These are phyloP conservation scores for Ceratocystis eucalypticola DNA, from an alignment of 2,329 filamentous ascomycete genomes.

Conservation along the genomic window DNA sequence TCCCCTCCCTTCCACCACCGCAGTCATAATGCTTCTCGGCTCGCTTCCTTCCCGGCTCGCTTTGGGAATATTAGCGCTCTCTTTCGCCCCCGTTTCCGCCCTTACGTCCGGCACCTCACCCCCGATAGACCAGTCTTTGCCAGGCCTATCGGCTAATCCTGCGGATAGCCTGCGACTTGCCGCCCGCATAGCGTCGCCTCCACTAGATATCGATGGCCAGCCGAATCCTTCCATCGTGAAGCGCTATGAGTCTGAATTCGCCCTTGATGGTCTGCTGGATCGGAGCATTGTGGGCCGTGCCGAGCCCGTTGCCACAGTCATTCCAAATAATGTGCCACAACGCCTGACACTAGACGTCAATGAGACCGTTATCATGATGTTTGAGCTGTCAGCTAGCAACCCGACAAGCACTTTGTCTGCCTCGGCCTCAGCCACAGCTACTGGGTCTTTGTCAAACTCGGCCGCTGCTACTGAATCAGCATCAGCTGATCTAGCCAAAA, in stretches of 20 bases:
- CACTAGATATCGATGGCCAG: background rate
- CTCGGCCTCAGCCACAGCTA: background rate
- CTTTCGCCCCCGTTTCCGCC: background rate
- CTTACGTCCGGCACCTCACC: background rate
- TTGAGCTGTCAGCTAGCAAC: slow-evolving; percentile 23
- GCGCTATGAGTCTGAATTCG: slow-evolving; percentile 38
- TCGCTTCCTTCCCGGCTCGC: background rate
- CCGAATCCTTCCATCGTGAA: slow-evolving; percentile 12
- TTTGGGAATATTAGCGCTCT: background rate
- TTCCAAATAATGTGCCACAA: slow-evolving; percentile 51
- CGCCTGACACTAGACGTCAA: slow-evolving; percentile 49
- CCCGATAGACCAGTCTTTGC: background rate
- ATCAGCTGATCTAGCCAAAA: background rate
- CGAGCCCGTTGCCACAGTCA: slow-evolving; percentile 35
- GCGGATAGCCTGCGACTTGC: background rate
- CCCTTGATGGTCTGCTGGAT: slow-evolving; percentile 45
- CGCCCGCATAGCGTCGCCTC: background rate
- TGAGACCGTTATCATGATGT: slow-evolving; percentile 35
- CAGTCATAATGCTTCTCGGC: background rate
- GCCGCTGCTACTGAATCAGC: background rate
- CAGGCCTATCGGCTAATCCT: background rate
- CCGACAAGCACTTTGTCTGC: background rate
- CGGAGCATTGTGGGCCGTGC: slow-evolving; percentile 50
- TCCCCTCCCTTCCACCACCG: background rate
- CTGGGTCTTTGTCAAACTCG: background rate